Base-by-base conservation (phyloP, 2,329 filamentous ascomycete genomes). In the Microsporum canis region DNA sequence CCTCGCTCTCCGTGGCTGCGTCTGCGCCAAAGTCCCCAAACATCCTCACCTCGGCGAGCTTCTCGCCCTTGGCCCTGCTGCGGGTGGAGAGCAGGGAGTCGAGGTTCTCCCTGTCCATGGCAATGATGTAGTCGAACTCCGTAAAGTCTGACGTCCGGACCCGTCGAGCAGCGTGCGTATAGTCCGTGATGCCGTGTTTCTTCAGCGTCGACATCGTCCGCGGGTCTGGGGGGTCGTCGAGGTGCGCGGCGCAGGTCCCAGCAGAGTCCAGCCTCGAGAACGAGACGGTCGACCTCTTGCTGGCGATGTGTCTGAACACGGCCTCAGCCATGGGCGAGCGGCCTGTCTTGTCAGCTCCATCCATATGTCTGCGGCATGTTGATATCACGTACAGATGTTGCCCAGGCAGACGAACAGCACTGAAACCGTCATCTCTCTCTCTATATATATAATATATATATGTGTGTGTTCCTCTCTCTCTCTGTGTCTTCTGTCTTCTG, bases 361-460 rank as follows among this genome's bases (percentile, higher is more conserved):
- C 27, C 27, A 4, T 2, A 29, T 31, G 4, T 45, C 10, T 29
- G 4, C 45, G 0, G 23, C 27, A 59, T 61, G 58, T 62, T 55
- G 17, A 17, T 43, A n/a, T 23, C 39, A 63, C 73, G 58, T 70
- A 82, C 91, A 99, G 70, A 97, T 97, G 75, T 99, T 99, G 73
- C 94, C 94, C 38, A 97, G 82, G 76, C 94, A 99, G 68, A 97
- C 92, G 72, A 97, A 97, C 59, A 97, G 83, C 41, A 97, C 88
- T 1, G 87, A 91, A 60, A 89, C 45, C 5, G 45, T n/a, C 39
- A 43, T 43, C 39, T 43, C 17, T n/a, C 14, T 43, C 14, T 43
- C 39, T 23, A 23, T 23, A 23, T 23, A 23, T 23, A 23, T 23
- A 23, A 23, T 23, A 23, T 23, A 23, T 23, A 23, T 17, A 17